These are phyloP conservation scores for Penicillium riverlandense DNA, from an alignment of 495 filamentous ascomycete species.

Conservation along the genomic window DNA sequence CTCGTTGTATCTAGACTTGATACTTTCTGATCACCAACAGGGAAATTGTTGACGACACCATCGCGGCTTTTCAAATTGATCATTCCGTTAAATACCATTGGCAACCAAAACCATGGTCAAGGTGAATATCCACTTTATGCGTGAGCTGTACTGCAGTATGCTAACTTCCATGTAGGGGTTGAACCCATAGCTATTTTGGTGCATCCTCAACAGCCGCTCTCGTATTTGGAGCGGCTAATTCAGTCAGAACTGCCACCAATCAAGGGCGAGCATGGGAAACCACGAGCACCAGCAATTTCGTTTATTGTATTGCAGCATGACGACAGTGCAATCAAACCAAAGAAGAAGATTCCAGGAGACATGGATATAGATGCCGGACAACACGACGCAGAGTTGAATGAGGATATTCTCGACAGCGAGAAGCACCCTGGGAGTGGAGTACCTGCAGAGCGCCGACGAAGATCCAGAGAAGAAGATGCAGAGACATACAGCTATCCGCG, in stretches of 20 bases:
- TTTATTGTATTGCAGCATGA: conserved; percentile 75
- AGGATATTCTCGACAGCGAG: too few relatives aligned
- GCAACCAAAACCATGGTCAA: conserved; percentile 45
- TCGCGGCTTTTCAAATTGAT: conserved; percentile 85
- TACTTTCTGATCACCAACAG: conserved; percentile 31
- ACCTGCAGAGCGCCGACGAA: background rate
- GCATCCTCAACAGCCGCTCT: conserved; percentile 88
- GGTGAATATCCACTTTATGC: conserved; percentile 31
- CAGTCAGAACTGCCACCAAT: conserved; percentile 80
- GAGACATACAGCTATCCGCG: conserved; percentile 32
- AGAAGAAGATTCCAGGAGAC: conserved; percentile 44
- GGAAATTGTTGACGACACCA: conserved; percentile 85
- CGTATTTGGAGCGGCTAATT: conserved; percentile 84
- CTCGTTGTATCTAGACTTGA: background rate
- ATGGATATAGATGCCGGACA: conserved; percentile 24
- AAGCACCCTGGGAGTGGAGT: too few relatives aligned
- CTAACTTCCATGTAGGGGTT: conserved; percentile 49
- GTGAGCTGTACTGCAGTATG: background rate
- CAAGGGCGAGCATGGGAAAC: conserved; percentile 45
- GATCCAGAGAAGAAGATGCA: conserved; percentile 21
- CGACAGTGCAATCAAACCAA: conserved; percentile 46
- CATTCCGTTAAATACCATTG: conserved; percentile 61
- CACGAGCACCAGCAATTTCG: conserved; percentile 64
- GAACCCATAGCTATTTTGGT: conserved; percentile 84
- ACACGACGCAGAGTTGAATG: background rate